These are phyloP conservation scores for Entoloma clypeatum DNA, from an alignment of 1,284 basidiomycete species.

Conservation along the genomic window DNA sequence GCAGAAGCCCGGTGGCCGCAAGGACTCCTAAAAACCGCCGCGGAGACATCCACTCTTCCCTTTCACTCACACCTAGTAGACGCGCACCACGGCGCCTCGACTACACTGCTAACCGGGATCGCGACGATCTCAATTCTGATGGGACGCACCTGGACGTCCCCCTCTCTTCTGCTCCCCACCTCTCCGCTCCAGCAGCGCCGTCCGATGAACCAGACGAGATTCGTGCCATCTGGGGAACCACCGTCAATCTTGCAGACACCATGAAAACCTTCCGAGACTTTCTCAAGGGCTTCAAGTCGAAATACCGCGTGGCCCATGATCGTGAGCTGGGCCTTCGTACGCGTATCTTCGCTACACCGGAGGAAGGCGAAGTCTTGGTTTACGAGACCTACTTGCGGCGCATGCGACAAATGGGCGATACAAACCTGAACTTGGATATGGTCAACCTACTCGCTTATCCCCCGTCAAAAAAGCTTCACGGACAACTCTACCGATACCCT, in stretches of 20 bases:
- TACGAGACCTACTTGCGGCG: conserved; percentile 85
- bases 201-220: conserved; percentile 75
- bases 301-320: conserved; percentile 81
- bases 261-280: conserved; percentile 92
- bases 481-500: conserved; percentile 85
- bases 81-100: conserved; percentile 30
- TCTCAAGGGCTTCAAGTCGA: conserved; percentile 88
- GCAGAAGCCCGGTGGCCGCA: conserved; percentile 38
- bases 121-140: conserved; percentile 53
- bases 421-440: conserved; percentile 90
- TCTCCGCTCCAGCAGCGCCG: conserved; percentile 60
- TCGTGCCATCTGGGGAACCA: conserved; percentile 96
- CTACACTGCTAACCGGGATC: conserved; percentile 27
- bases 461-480: conserved; percentile 76
- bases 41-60: conserved; percentile 81
- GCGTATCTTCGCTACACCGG: conserved; percentile 52
- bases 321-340: conserved; percentile 59
- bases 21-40: conserved; percentile 70
- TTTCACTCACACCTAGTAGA: conserved; percentile 58
- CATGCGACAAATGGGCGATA: conserved; percentile 89
- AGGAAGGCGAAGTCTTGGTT: conserved; percentile 64
- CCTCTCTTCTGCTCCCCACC: conserved; percentile 57
- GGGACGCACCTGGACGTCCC: conserved; percentile 54
- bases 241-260: conserved; percentile 84
- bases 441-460: conserved; percentile 88